Percentiles rank a stretch among this genome's conserved stretches.
phyloP scores from a whole-genome alignment of 1,284 basidiomycete genomes.

The Leccinum pachyderme region DNA sequence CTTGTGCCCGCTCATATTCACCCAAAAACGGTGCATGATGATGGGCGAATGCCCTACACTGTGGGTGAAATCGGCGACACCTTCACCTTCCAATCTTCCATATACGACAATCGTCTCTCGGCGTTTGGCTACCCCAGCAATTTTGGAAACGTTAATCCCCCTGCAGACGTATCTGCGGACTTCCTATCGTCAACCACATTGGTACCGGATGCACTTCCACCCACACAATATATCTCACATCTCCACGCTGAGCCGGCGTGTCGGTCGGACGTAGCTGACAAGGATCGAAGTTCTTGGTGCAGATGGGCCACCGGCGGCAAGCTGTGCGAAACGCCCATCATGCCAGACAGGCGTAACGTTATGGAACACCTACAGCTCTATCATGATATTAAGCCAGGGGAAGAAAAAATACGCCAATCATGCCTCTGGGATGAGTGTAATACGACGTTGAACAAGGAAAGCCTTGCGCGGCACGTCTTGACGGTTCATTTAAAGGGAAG shows the following conservation, averaged over 20 bases:
- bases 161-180: neutral
- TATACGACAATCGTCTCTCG: neutral
- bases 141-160: neutral
- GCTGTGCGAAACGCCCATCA: constrained; percentile 5
- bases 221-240: neutral
- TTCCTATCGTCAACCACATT: neutral
- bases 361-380: constrained; percentile 14
- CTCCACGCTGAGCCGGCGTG: neutral
- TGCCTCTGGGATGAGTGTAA: constrained; percentile 20
- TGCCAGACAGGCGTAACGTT: constrained; percentile 17
- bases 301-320: constrained; percentile 10
- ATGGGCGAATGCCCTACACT: neutral
- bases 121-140: neutral
- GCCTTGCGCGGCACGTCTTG: constrained; percentile 23
- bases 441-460: constrained; percentile 24
- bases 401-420: constrained; percentile 19
- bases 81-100: neutral
- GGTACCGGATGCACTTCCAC: neutral
- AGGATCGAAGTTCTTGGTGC: constrained; percentile 2
- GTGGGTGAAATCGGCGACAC: neutral
- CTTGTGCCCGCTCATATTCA: neutral
- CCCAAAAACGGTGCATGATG: neutral
- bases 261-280: neutral
- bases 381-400: constrained; percentile 16
- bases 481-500: constrained; percentile 20